Conservation (phyloP, 1,284 basidiomycete species). For the Moesziomyces globuligerus region DNA sequence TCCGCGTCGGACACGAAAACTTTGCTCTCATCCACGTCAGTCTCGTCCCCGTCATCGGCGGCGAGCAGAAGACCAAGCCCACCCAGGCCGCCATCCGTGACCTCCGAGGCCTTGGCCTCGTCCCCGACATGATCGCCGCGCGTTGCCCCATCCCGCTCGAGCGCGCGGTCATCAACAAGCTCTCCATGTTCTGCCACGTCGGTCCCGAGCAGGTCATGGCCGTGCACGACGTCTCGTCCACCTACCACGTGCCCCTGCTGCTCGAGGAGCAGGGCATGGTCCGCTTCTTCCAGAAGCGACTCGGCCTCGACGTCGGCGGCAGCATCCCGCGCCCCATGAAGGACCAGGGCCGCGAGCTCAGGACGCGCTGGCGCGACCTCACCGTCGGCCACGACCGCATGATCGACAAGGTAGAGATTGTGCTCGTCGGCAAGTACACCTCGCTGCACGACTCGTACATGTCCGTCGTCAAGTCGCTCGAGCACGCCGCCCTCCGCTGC, state of each 20-base stretch:
- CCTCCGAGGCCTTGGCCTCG: conserved; percentile 88
- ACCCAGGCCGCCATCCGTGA: conserved; percentile 97
- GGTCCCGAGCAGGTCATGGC: conserved; percentile 91
- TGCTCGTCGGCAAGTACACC: conserved; percentile 97
- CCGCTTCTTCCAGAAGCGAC: conserved; percentile 81
- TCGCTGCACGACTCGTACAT: conserved; percentile 98
- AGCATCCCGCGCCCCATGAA: conserved; percentile 73
- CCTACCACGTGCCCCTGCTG: conserved; percentile 96
- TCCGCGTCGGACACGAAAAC: conserved; percentile 95
- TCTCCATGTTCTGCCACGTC: conserved; percentile 99
- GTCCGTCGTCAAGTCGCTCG: conserved; percentile 95
- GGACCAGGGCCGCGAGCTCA: conserved; percentile 76
- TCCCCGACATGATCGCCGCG: conserved; percentile 95
- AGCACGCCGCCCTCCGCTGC: conserved; percentile 94
- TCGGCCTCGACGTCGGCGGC: conserved; percentile 76
- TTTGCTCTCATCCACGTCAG: conserved; percentile 98
- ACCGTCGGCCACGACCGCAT: conserved; percentile 88
- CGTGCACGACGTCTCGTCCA: conserved; percentile 94
- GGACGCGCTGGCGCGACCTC: conserved; percentile 82
- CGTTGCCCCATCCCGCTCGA: conserved; percentile 78
- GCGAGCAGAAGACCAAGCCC: conserved; percentile 99
- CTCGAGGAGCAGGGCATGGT: conserved; percentile 92
- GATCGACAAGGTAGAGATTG: conserved; percentile 90
- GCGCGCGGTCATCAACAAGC: conserved; percentile 88
- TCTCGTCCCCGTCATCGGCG: conserved; percentile 96